Evolutionary conservation across 345 rosid genomes (phyloP), one percentile per base, ranked within the genome.

Genomic region (Tarenaya hassleriana): DNA sequence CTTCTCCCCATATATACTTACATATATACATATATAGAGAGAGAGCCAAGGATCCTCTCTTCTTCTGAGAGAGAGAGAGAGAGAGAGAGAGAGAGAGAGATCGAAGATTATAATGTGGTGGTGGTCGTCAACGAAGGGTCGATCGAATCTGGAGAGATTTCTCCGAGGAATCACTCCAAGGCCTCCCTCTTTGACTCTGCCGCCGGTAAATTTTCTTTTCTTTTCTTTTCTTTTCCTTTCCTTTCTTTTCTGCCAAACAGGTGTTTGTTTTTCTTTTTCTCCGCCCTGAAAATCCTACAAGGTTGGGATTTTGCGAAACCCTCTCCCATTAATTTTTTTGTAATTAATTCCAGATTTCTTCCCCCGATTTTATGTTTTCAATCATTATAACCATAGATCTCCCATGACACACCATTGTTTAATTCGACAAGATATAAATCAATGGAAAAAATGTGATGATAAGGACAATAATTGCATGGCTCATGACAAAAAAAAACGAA

Each of bases 401-500:
- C 2, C 29, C 29, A 24, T 5, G 29, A 24, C 5, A 2, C 29
- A 24, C 3, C 29, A 24, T 24, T 24, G 2, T 24, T 24, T 24
- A 52, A 58, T 52, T 24, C 5, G 46, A 39, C 33, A 51, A 45
- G 32, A 41, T 47, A 45, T 66, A 39, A 38, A 38, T 43, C 50
- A 41, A 37, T 15, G 39, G 32, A 51, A 43, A 53, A 44, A 15
- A 24, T 14, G 44, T 51, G 18, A 47, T 11, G 35, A 7, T 37
- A 35, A 46, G 51, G 68, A 52, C 70, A 59, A 66, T 66, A 52
- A 66, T 66, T 53, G 70, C 60, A 58, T 66, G 64, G 64, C 52
- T 64, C 55, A 58, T 39, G 32, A 45, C 16, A 34, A 8, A 1
- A 12, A 51, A 45, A 37, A 9, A 38, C n/a, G n/a, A 37, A 37